Percentiles rank a stretch among this genome's conserved stretches.
These are phyloP conservation scores for Curvularia spicifera DNA, from an alignment of 2,329 filamentous ascomycete genomes.

Conservation along the genomic window DNA sequence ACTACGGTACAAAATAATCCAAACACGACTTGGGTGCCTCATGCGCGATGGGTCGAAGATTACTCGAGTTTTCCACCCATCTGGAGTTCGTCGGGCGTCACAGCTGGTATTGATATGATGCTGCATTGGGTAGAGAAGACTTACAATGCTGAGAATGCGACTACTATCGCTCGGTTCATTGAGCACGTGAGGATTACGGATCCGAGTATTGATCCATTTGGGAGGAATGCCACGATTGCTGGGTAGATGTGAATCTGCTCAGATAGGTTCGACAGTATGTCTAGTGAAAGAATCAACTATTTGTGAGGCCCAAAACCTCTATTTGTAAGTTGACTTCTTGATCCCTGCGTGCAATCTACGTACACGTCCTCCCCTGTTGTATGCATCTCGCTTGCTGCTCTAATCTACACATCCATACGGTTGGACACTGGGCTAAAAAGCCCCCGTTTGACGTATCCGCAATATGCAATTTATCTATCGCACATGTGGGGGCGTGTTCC, in stretches of 20 bases:
- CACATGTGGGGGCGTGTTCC: slow-evolving; percentile 21
- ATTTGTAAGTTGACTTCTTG: background rate
- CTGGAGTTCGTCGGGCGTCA: slow-evolving; percentile 69
- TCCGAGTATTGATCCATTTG: slow-evolving; percentile 62
- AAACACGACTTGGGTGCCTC: slow-evolving; percentile 63
- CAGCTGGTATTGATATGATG: slow-evolving; percentile 66
- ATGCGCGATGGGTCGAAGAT: slow-evolving; percentile 69
- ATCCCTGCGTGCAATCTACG: background rate
- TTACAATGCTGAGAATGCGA: slow-evolving; percentile 61
- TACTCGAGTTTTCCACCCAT: slow-evolving; percentile 57
- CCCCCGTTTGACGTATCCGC: background rate
- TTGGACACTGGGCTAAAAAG: background rate
- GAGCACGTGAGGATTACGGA: slow-evolving; percentile 65
- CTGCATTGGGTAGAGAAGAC: slow-evolving; percentile 61
- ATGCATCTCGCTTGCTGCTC: background rate
- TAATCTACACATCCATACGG: background rate
- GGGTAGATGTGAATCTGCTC: background rate
- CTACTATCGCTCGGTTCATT: slow-evolving; percentile 57
- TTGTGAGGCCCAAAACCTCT: background rate
- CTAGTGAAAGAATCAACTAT: background rate
- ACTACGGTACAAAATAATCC: slow-evolving; percentile 55
- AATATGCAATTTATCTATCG: slow-evolving; percentile 19
- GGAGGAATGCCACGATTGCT: slow-evolving; percentile 32
- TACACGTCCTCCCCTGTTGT: background rate
- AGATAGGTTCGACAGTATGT: no score